Percentiles rank a stretch among this genome's conserved stretches.
phyloP scores from a whole-genome alignment of 805 yeast genomes.

The Wickerhamomyces chambardii region DNA sequence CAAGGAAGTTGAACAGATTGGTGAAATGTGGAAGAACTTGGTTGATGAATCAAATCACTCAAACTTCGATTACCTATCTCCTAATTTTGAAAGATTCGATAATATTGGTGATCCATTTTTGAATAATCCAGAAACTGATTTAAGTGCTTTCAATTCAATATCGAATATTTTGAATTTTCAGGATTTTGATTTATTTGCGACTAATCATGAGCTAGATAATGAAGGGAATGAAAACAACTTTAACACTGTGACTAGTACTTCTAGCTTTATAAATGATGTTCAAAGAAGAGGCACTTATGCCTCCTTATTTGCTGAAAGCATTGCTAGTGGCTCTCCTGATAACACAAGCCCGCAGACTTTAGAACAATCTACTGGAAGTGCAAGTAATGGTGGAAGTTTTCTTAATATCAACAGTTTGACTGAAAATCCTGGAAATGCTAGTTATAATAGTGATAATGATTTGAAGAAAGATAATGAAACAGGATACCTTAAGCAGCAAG shows the following conservation, averaged over 20 bases:
- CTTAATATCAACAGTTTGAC: too few relatives aligned
- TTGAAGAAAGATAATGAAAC: too few relatives aligned
- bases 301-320: background rate
- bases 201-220: background rate
- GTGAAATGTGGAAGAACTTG: constrained; percentile 14
- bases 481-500: too few relatives aligned
- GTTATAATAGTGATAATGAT: too few relatives aligned
- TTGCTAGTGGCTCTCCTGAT: background rate
- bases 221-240: too few relatives aligned
- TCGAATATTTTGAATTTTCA: background rate
- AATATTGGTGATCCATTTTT: constrained; percentile 16
- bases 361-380: background rate
- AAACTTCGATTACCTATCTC: constrained; percentile 18
- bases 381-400: background rate
- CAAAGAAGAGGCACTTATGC: background rate
- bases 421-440: too few relatives aligned
- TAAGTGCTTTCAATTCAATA: background rate
- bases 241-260: too few relatives aligned
- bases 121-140: too few relatives aligned
- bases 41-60: constrained; percentile 16
- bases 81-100: constrained; percentile 12
- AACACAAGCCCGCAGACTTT: background rate
- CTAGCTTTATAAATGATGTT: too few relatives aligned
- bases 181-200: background rate
- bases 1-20: background rate